Conservation (phyloP, 495 filamentous ascomycete genomes). For the Annulohypoxylon stygium region DNA sequence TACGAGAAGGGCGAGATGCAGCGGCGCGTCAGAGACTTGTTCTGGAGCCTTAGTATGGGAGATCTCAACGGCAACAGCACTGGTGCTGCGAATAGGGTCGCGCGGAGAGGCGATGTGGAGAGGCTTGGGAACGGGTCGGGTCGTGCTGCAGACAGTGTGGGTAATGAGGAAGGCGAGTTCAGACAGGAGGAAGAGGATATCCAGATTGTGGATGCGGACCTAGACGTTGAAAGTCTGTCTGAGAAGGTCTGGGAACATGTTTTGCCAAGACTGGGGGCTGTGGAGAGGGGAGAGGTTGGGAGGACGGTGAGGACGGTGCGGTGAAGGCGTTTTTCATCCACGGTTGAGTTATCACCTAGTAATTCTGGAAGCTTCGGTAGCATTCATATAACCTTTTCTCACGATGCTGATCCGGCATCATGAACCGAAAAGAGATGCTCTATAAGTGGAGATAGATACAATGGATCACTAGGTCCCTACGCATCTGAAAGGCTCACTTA, state of each 20-base stretch:
- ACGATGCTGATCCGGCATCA: too few species aligned
- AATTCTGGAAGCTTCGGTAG: too few species aligned
- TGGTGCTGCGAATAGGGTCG: conserved; percentile 20
- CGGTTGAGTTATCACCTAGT: neutral
- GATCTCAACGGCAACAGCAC: conserved; percentile 52
- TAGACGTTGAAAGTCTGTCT: conserved; percentile 63
- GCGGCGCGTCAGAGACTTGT: conserved; percentile 79
- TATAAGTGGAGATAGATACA: too few species aligned
- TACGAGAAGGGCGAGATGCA: conserved; percentile 93
- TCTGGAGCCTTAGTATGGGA: conserved; percentile 67
- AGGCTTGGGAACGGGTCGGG: conserved; percentile 47
- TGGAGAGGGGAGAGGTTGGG: conserved; percentile 62
- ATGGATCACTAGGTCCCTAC: too few species aligned
- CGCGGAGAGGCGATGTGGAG: conserved; percentile 26
- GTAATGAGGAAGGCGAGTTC: conserved; percentile 56
- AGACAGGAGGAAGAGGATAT: conserved; percentile 67
- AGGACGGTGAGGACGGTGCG: conserved; percentile 57
- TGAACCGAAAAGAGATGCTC: too few species aligned
- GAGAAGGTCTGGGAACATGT: conserved; percentile 65
- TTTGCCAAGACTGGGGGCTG: conserved; percentile 58
- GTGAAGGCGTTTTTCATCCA: conserved; percentile 35
- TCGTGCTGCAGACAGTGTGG: conserved; percentile 12
- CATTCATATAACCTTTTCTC: too few species aligned
- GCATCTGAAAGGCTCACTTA: too few species aligned
- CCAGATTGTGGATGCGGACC: conserved; percentile 67